Conservation (phyloP, 768 basidiomycete genomes). For the Suillus americanus region DNA sequence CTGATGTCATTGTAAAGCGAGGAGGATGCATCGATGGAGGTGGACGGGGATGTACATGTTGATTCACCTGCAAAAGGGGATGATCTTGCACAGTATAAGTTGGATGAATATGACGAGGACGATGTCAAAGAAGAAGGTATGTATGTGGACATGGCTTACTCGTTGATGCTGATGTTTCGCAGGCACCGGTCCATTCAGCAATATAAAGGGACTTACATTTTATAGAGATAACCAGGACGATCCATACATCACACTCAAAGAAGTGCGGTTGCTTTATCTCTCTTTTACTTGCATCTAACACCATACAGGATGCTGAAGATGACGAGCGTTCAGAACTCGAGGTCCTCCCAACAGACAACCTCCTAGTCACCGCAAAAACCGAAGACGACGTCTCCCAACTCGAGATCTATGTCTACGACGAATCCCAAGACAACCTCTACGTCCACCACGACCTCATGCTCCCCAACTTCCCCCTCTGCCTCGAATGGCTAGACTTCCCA, state of each 20-base stretch:
- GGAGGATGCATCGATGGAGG: conserved; percentile 64
- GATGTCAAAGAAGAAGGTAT: conserved; percentile 49
- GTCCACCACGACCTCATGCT: conserved; percentile 98
- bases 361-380: conserved; percentile 91
- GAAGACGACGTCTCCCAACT: conserved; percentile 96
- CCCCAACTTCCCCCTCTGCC: conserved; percentile 95
- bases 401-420: conserved; percentile 95
- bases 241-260: conserved; percentile 95
- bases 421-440: conserved; percentile 86
- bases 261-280: conserved; percentile 46
- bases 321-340: conserved; percentile 90
- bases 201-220: conserved; percentile 92
- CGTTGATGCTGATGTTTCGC: not conserved
- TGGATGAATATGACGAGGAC: conserved; percentile 85
- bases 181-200: conserved; percentile 85
- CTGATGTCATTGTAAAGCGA: conserved; percentile 32
- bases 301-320: conserved; percentile 63
- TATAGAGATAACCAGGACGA: conserved; percentile 92
- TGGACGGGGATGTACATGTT: conserved; percentile 39
- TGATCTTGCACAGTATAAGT: conserved; percentile 82
- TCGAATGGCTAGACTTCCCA: conserved; percentile 99
- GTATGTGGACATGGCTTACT: not conserved
- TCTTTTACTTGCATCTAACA: conserved; percentile 10
- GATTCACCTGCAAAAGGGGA: conserved; percentile 42
- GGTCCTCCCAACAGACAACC: conserved; percentile 86